Conservation (phyloP, 23 red algal genomes). For the Agarophyton chilense region DNA sequence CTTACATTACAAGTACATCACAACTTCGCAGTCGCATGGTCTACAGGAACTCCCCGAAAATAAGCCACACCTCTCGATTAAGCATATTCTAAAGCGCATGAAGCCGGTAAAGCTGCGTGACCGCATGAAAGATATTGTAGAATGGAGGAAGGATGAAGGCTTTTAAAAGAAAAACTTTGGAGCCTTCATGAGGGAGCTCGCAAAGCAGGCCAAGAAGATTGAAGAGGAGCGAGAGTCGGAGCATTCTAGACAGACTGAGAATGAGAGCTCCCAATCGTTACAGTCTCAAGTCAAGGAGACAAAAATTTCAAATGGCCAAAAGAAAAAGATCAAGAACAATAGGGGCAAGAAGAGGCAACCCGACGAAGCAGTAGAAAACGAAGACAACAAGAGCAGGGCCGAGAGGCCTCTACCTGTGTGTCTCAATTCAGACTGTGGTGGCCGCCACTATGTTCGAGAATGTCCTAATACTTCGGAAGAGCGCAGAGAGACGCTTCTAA, state of each 20-base stretch:
- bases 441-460: background rate
- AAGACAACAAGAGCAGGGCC: background rate
- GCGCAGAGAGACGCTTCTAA: background rate
- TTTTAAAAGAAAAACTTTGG: constrained; percentile 49
- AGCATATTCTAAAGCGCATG: constrained; percentile 27
- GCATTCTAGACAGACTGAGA: background rate
- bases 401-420: background rate
- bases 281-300: background rate
- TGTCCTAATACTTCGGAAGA: constrained; percentile 18
- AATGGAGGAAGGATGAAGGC: constrained; percentile 40
- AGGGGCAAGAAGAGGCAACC: background rate
- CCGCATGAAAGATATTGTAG: constrained; percentile 17
- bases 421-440: constrained; percentile 22
- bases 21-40: background rate
- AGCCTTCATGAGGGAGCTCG: constrained; percentile 52
- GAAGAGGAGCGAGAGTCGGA: constrained; percentile 5
- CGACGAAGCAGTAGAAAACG: background rate
- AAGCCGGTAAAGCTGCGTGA: background rate
- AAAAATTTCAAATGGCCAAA: background rate
- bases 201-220: constrained; percentile 22
- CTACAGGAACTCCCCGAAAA: background rate
- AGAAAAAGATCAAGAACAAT: constrained; percentile 9
- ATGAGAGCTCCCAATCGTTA: background rate
- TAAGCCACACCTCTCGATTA: constrained; percentile 34
- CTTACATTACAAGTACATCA: too few species aligned